A percentile compares a stretch with the other conserved stretches of the same genome.
phyloP scores from a whole-genome alignment of 306 rosid genomes.

The Castanospermum australe region DNA sequence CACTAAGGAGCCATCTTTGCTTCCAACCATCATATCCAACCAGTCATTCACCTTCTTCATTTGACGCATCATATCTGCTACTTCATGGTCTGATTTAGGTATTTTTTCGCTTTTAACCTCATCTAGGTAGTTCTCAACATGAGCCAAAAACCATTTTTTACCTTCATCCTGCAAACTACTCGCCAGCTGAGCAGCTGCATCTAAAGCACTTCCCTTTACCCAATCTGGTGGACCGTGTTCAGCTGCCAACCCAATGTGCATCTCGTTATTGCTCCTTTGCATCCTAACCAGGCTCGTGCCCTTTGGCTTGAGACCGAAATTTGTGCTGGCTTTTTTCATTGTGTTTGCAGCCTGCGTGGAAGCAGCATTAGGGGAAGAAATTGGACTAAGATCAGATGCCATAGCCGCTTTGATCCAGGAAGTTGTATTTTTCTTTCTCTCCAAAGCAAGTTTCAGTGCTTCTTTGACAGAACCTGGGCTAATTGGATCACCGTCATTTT shows the following conservation, averaged over 20 bases:
- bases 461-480: constrained; percentile 2
- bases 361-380: neutral
- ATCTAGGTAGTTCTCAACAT: constrained; percentile 36
- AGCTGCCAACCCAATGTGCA: neutral
- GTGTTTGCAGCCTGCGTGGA: neutral
- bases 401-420: constrained; percentile 39
- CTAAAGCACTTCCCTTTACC: constrained; percentile 30
- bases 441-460: constrained; percentile 27
- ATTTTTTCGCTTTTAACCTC: constrained; percentile 21
- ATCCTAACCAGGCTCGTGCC: neutral
- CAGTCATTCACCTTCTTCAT: constrained; percentile 42
- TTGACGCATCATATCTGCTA: constrained; percentile 37
- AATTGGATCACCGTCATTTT: constrained; percentile 5
- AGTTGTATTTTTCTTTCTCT: constrained; percentile 35
- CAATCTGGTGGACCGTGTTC: constrained; percentile 16
- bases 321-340: neutral
- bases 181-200: constrained; percentile 15
- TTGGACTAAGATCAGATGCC: constrained; percentile 32
- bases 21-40: constrained; percentile 29
- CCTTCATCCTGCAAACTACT: constrained; percentile 26
- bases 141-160: constrained; percentile 35
- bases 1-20: neutral
- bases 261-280: neutral
- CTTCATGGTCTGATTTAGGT: constrained; percentile 20
- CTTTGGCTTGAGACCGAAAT: constrained; percentile 9